A percentile compares a stretch with the other conserved stretches of the same genome.
Evolutionary conservation across 2,329 filamentous ascomycete species (phyloP).

Genomic region (Penicillium verrucosum): DNA sequence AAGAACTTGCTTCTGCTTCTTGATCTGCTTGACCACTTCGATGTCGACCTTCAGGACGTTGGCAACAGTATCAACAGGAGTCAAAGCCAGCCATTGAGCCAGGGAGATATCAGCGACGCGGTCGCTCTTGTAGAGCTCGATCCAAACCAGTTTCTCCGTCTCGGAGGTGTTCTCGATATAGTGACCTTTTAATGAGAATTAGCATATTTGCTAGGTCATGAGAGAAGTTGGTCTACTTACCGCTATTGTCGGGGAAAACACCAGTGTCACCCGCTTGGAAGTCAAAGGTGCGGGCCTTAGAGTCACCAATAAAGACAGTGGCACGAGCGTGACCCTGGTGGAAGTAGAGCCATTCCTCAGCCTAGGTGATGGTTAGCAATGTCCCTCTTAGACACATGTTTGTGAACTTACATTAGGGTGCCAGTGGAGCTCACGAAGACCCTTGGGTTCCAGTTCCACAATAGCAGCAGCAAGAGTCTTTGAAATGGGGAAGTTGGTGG

Average conservation of each 20-base stretch:
- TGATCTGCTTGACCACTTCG: slow-evolving; percentile 19
- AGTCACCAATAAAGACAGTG: slow-evolving; percentile 62
- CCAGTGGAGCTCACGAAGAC: slow-evolving; percentile 66
- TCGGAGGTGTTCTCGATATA: slow-evolving; percentile 68
- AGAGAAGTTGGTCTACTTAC: slow-evolving; percentile 20
- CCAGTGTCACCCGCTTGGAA: slow-evolving; percentile 66
- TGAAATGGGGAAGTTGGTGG: slow-evolving; percentile 63
- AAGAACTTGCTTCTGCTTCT: slow-evolving; percentile 22
- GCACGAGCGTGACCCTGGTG: slow-evolving; percentile 60
- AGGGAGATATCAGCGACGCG: slow-evolving; percentile 64
- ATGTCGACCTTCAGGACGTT: slow-evolving; percentile 20
- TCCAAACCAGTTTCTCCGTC: slow-evolving; percentile 62
- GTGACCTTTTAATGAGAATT: slow-evolving; percentile 45
- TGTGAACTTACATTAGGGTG: slow-evolving; percentile 58
- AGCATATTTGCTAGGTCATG: background rate
- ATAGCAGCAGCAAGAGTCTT: slow-evolving; percentile 65
- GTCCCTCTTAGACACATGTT: background rate
- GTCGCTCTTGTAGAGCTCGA: slow-evolving; percentile 68
- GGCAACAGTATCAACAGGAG: slow-evolving; percentile 43
- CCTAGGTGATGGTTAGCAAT: slow-evolving; percentile 37
- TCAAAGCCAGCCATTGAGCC: slow-evolving; percentile 67
- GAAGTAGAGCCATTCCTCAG: slow-evolving; percentile 71
- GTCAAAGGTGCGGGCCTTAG: slow-evolving; percentile 63
- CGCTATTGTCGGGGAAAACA: slow-evolving; percentile 62
- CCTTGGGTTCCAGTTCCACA: slow-evolving; percentile 62